Percentiles rank a stretch among this genome's conserved stretches.
phyloP scores from a whole-genome alignment of 164 flowering plant genomes.

The Paratinospora sagittata region DNA sequence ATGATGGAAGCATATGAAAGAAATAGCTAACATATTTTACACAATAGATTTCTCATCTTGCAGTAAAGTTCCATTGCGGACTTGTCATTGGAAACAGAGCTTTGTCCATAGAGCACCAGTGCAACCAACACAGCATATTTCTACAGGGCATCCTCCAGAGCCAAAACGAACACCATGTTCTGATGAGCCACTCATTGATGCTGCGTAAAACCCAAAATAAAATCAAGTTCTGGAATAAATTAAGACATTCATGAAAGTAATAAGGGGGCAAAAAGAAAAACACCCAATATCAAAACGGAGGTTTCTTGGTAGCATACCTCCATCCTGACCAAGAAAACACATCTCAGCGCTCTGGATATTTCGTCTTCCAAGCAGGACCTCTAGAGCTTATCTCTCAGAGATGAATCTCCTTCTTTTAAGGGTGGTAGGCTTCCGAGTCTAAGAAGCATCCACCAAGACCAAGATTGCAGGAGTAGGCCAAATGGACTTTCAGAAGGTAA shows the following conservation, averaged over 20 bases:
- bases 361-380: slow-evolving; percentile 5
- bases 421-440: slow-evolving; percentile 17
- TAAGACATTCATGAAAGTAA: not conserved
- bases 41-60: not conserved
- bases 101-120: not conserved
- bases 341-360: slow-evolving; percentile 20
- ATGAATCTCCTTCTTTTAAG: not conserved
- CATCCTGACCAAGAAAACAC: slow-evolving; percentile 12
- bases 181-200: not conserved
- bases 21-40: slow-evolving; percentile 4
- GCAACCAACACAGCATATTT: not conserved
- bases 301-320: slow-evolving; percentile 16
- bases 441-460: slow-evolving; percentile 31
- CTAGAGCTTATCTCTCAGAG: not conserved
- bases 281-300: not conserved
- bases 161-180: not conserved
- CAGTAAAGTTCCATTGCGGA: not conserved
- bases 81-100: not conserved
- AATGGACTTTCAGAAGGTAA: not conserved
- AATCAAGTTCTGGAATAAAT: not conserved
- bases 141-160: not conserved
- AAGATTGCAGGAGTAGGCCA: slow-evolving; percentile 23
- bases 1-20: not conserved
- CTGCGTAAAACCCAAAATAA: not conserved
- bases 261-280: not conserved